Base-by-base conservation (phyloP, 2,329 filamentous ascomycete species). In the Dothistroma pini region DNA sequence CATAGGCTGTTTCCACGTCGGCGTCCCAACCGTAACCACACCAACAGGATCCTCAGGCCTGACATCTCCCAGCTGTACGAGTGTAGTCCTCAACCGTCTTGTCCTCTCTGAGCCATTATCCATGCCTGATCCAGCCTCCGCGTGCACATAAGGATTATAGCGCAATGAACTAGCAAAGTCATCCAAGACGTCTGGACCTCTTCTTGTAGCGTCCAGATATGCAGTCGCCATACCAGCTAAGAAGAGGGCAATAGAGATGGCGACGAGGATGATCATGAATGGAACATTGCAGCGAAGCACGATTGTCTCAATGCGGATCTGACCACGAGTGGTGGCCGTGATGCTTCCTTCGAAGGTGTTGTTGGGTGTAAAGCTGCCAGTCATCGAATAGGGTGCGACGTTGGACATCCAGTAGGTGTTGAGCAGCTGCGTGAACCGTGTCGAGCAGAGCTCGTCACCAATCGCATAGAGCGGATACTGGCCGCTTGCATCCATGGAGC, bases 361-460 rank as follows among this genome's bases (percentile, higher is more conserved):
- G 14, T 54, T 32, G 31, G 49, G 48, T 22, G 56, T 32, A 44
- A 62, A 54, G n/a, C 52, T 54, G 0, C 59, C 57, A 11, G 57
- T 56, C 14, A 66, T 31, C 4, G 60, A 52, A 31, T 41, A 64
- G 1, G 63, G 65, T 21, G 56, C 61, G 9, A 58, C 49, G 19
- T 56, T 61, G 29, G 31, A 38, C n/a, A 64, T 51, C 65, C 65
- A 67, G 54, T 63, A 64, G 9, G 65, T 67, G 57, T 67, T 67
- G 3, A 67, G 19, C 12, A 67, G 58, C 55, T 67, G 65, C 7
- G 61, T 61, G 9, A 65, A 38, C 8, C 65, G 59, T 2, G 54
- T 38, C 9, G 65, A 66, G 58, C 66, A 61, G 7, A 63, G 58
- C 11, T 57, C 53, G 16, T 58, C 52, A 9, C 63, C 61, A 21